A percentile compares a stretch with the other conserved stretches of the same genome.
phyloP scores from a whole-genome alignment of 768 basidiomycete species.

The Boletus rex-veris region DNA sequence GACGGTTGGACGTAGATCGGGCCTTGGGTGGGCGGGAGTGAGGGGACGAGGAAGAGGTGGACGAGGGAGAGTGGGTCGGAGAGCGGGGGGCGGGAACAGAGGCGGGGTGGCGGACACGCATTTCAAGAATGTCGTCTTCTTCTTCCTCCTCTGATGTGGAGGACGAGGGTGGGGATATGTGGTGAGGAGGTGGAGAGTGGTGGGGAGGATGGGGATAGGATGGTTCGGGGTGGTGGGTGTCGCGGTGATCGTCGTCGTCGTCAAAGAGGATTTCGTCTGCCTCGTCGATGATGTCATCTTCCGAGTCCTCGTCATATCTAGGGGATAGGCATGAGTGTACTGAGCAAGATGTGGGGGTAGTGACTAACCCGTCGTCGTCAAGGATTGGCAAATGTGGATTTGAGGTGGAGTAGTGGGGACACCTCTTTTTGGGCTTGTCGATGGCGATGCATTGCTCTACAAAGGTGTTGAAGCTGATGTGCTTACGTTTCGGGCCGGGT shows the following conservation, averaged over 20 bases:
- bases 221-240: conserved; percentile 12
- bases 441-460: conserved; percentile 95
- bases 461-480: conserved; percentile 97
- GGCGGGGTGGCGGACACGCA: conserved; percentile 41
- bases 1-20: too few species aligned
- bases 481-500: conserved; percentile 59
- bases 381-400: conserved; percentile 28
- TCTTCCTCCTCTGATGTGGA: conserved; percentile 40
- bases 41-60: conserved; percentile 20
- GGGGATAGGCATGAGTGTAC: neutral
- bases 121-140: conserved; percentile 60
- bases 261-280: conserved; percentile 37
- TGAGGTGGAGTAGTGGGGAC: conserved; percentile 4
- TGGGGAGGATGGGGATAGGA: conserved; percentile 20
- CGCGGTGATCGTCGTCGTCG: conserved; percentile 18
- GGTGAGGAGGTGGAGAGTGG: conserved; percentile 22
- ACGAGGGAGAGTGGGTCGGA: conserved; percentile 38
- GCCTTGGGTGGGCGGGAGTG: conserved; percentile 29
- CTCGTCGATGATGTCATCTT: conserved; percentile 51
- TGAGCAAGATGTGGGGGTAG: neutral
- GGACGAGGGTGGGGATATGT: conserved; percentile 28
- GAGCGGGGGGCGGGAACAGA: conserved; percentile 30
- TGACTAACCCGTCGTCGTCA: conserved; percentile 64
- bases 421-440: conserved; percentile 58
- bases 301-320: conserved; percentile 71